These are phyloP conservation scores for Tolypocladium ophioglossoides DNA, from an alignment of 2,329 filamentous ascomycete genomes.

Conservation along the genomic window DNA sequence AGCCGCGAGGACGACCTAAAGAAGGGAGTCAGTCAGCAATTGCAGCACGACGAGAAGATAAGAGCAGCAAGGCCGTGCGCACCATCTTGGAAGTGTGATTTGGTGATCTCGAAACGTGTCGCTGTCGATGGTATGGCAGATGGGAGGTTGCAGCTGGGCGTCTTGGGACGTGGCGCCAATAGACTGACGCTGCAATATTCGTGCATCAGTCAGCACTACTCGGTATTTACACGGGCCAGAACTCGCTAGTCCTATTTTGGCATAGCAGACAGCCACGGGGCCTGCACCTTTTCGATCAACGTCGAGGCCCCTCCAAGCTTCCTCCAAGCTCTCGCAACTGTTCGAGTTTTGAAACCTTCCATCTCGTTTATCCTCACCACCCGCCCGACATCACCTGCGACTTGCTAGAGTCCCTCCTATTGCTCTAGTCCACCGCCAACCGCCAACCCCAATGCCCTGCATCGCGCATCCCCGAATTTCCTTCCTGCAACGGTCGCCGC, in stretches of 20 bases:
- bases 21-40: slow-evolving; percentile 2
- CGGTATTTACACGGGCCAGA: no score
- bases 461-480: not conserved
- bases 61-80: slow-evolving; percentile 8
- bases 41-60: not conserved
- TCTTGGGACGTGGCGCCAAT: no score
- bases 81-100: slow-evolving; percentile 26
- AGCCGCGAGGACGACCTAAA: slow-evolving; percentile 90
- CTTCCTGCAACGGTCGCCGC: not conserved
- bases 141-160: slow-evolving; percentile 2
- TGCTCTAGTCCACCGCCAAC: not conserved
- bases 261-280: not conserved
- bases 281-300: not conserved
- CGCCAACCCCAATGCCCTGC: not conserved
- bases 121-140: not conserved
- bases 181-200: no score
- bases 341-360: not conserved
- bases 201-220: not conserved
- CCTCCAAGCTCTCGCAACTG: not conserved
- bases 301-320: not conserved
- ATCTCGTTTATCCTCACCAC: not conserved
- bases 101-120: not conserved
- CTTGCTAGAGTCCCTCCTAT: not conserved
- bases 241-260: not conserved
- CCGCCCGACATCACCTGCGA: not conserved